phyloP scores from a whole-genome alignment of 2,329 filamentous ascomycete species.

The Pleoardoris graminearum region DNA sequence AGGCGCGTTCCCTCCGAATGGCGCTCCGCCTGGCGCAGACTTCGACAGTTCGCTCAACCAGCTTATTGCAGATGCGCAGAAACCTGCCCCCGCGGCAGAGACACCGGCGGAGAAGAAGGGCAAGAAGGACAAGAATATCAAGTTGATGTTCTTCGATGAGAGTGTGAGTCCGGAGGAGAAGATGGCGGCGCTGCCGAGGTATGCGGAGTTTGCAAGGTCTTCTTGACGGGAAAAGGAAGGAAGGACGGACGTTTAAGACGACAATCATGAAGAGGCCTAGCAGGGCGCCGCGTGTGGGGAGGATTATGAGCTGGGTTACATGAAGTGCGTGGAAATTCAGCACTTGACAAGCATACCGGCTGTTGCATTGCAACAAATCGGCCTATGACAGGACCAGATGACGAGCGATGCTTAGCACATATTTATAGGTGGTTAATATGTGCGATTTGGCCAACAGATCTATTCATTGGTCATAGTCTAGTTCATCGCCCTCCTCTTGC shows the following conservation, averaged over 20 bases:
- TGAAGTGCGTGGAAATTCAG: background rate
- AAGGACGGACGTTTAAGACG: too few relatives aligned
- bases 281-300: background rate
- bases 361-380: background rate
- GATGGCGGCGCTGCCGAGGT: slow-evolving; percentile 77
- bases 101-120: slow-evolving; percentile 56
- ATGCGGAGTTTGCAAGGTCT: slow-evolving; percentile 56
- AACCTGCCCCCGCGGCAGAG: slow-evolving; percentile 44
- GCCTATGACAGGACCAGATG: background rate
- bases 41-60: slow-evolving; percentile 53
- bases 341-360: background rate
- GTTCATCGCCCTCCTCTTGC: slow-evolving; percentile 40
- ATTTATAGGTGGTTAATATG: background rate
- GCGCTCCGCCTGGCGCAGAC: slow-evolving; percentile 12
- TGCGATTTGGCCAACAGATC: background rate
- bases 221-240: too few relatives aligned
- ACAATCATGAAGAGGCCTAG: too few relatives aligned
- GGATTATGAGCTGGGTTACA: background rate
- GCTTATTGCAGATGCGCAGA: slow-evolving; percentile 55
- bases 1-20: slow-evolving; percentile 16
- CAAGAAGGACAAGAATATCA: slow-evolving; percentile 62
- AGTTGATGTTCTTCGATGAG: slow-evolving; percentile 81
- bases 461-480: slow-evolving; percentile 23
- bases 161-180: slow-evolving; percentile 85
- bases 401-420: too few relatives aligned